A percentile compares a stretch with the other conserved stretches of the same genome.
These are phyloP conservation scores for Rubroboletus pulcherrimus DNA, from an alignment of 768 basidiomycete species.

Conservation along the genomic window DNA sequence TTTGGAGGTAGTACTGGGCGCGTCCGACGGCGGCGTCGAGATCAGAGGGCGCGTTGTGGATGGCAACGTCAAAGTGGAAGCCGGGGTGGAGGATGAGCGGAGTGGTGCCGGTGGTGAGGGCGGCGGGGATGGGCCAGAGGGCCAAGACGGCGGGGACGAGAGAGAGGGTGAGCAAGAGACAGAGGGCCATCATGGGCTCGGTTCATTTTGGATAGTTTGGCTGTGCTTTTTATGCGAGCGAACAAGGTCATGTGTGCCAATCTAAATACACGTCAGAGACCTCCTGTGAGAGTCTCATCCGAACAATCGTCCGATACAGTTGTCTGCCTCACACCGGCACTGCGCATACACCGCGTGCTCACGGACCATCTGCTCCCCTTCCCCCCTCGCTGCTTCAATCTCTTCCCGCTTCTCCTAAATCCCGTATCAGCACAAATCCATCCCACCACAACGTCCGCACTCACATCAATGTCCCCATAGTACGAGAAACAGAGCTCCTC, in stretches of 20 bases:
- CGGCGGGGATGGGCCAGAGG: slow-evolving; percentile 34
- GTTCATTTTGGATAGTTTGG: too few species aligned
- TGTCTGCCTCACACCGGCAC: slow-evolving; percentile 51
- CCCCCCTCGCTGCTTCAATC: slow-evolving; percentile 2
- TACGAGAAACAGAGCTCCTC: slow-evolving; percentile 83
- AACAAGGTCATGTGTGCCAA: neutral
- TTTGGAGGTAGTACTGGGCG: slow-evolving; percentile 29
- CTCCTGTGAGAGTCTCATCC: slow-evolving; percentile 7
- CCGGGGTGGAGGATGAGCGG: slow-evolving; percentile 21
- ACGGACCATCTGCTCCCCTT: slow-evolving; percentile 1
- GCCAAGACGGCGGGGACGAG: slow-evolving; percentile 14
- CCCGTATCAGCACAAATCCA: neutral
- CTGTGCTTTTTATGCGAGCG: neutral
- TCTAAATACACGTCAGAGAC: neutral
- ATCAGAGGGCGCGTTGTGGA: slow-evolving; percentile 30
- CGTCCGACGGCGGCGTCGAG: slow-evolving; percentile 32
- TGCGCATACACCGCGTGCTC: slow-evolving; percentile 44
- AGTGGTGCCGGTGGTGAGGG: slow-evolving; percentile 20
- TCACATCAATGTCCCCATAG: slow-evolving; percentile 50
- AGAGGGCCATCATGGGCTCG: slow-evolving; percentile 1
- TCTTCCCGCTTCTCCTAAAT: slow-evolving; percentile 23
- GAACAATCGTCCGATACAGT: slow-evolving; percentile 44
- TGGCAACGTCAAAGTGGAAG: slow-evolving; percentile 29
- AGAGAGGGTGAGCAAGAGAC: slow-evolving; percentile 4
- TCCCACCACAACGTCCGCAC: neutral